These are phyloP conservation scores for Paraconiothyrium brasiliense DNA, from an alignment of 2,329 filamentous ascomycete genomes.

Conservation along the genomic window DNA sequence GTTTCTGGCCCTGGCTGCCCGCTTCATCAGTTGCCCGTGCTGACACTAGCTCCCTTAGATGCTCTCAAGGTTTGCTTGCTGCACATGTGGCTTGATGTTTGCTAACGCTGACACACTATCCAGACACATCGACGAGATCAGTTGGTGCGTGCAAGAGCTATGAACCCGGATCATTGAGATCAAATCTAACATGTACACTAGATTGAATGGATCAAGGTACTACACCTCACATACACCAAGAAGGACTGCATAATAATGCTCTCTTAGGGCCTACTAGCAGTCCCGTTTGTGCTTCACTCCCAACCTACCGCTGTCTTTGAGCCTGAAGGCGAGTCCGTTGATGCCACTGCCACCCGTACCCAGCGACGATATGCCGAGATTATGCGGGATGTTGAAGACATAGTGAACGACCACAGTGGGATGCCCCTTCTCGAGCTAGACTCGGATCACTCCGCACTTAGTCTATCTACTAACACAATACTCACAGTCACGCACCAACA, in stretches of 20 bases:
- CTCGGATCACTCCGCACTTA: not conserved
- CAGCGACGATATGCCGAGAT: constrained; percentile 94
- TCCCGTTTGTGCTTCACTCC: constrained; percentile 95
- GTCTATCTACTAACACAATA: constrained; percentile 2
- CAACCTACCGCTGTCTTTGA: constrained; percentile 90
- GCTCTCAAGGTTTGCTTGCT: constrained; percentile 66
- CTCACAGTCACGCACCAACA: constrained; percentile 74
- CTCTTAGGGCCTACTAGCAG: constrained; percentile 72
- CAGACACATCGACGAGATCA: constrained; percentile 93
- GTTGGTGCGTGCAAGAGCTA: constrained; percentile 71
- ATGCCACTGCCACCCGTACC: constrained; percentile 79
- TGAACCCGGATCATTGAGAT: not conserved
- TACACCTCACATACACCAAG: not conserved
- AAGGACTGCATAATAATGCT: constrained; percentile 3
- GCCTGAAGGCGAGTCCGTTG: constrained; percentile 69
- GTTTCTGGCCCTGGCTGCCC: constrained; percentile 2
- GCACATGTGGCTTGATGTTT: constrained; percentile 20
- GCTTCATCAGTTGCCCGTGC: constrained; percentile 14
- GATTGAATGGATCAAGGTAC: constrained; percentile 91
- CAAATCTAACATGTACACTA: constrained; percentile 37
- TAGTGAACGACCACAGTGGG: constrained; percentile 91
- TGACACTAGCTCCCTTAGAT: constrained; percentile 57
- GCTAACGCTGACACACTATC: constrained; percentile 31
- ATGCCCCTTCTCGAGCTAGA: constrained; percentile 5
- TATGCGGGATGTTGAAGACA: constrained; percentile 88